Base-by-base conservation (phyloP, 2,329 filamentous ascomycete species). In the Cryphonectria radicalis region DNA sequence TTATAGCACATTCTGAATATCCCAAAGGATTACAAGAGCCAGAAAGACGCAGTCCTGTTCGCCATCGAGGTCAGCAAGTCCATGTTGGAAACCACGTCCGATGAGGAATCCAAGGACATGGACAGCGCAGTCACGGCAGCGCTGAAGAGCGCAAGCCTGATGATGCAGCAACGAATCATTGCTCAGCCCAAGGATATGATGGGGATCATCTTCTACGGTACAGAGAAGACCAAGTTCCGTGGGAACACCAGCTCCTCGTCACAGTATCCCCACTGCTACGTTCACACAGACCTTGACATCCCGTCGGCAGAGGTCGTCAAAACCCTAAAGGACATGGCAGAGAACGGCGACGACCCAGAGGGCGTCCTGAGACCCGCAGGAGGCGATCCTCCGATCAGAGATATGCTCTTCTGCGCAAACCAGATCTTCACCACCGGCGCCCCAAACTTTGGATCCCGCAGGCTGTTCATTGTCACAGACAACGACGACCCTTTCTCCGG, bases 101-200 rank as follows among this genome's bases (percentile, higher is more conserved):
- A 86, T 3, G 86, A 86, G 8, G 86, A 88, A 73, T 88, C 90
- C 66, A 97, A 93, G 82, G 92, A 93, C 74, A 90, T 86, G 70
- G 93, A 95, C 77, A 95, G 92, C 62, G 90, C 95, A 4, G 86
- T 94, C 0, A 87, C 91, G 67, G 95, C 95, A 22, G 95, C 96
- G 4, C 83, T 99, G 66, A 97, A 97, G 85, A 98, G 94, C 77
- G 96, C 95, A 71, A 97, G 97, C 78, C 90, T 94, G 78, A 86
- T 99, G 68, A 98, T 99, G 93, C 94, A 98, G 82, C 95, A 98
- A 83, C 93, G 96, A 76, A 98, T 99, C 81, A 98, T 99, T 76
- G 95, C 95, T 4, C 95, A 95, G 73, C 96, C 96, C 1, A 95
- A 92, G 78, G 96, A 99, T 73, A 97, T 98, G 93, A 98, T 99